These are phyloP conservation scores for Primulina huaijiensis DNA, from an alignment of 257 asterid species.

Conservation along the genomic window DNA sequence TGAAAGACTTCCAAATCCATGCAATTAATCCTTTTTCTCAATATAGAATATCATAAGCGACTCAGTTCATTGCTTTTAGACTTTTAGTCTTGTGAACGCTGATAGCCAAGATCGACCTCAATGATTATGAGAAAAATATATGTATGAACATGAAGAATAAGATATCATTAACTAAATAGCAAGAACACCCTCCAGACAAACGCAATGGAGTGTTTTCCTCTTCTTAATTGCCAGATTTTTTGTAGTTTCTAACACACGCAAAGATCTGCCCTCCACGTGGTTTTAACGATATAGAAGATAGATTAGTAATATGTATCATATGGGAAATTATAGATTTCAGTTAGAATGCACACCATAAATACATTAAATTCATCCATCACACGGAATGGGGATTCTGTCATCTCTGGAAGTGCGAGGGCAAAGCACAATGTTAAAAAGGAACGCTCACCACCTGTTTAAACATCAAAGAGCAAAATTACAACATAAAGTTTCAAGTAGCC, in stretches of 20 bases:
- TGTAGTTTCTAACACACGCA: neutral
- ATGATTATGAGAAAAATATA: neutral
- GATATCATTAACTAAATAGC: neutral
- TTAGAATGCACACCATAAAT: constrained; percentile 61
- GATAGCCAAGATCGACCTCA: neutral
- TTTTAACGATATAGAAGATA: neutral
- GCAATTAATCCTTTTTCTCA: neutral
- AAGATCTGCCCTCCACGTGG: neutral
- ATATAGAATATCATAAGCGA: neutral
- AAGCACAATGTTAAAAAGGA: constrained; percentile 95
- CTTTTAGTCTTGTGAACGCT: neutral
- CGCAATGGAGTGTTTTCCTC: neutral
- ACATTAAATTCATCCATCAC: constrained; percentile 99
- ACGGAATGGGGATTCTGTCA: constrained; percentile 98
- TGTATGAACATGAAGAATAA: neutral
- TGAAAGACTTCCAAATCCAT: neutral
- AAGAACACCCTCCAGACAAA: neutral
- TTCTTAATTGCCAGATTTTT: neutral
- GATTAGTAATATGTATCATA: neutral
- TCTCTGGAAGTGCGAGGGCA: constrained; percentile 95
- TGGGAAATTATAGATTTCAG: constrained; percentile 11
- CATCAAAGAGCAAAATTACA: constrained; percentile 21
- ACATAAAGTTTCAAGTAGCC: neutral
- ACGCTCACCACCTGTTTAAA: constrained; percentile 82
- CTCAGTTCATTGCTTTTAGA: constrained; percentile 3